Percentiles rank a stretch among this genome's conserved stretches.
phyloP scores from a whole-genome alignment of 495 filamentous ascomycete genomes.

The Trichoderma virens region DNA sequence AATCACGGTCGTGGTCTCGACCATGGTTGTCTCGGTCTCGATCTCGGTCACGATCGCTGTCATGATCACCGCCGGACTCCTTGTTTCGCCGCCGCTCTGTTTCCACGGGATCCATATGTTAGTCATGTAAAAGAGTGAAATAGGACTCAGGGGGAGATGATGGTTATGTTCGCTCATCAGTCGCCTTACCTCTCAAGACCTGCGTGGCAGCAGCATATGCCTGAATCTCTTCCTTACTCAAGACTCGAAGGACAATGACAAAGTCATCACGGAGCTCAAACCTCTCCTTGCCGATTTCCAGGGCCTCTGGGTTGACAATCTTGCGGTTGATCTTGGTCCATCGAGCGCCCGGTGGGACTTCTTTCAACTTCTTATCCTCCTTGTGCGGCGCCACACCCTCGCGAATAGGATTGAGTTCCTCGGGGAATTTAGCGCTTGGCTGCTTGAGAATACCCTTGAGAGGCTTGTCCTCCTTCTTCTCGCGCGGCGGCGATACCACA shows the following conservation, averaged over 20 bases:
- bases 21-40: slow-evolving; percentile 11
- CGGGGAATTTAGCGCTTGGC: slow-evolving; percentile 68
- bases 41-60: slow-evolving; percentile 7
- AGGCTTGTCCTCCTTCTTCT: slow-evolving; percentile 39
- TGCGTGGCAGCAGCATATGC: slow-evolving; percentile 67
- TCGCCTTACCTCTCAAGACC: slow-evolving; percentile 60
- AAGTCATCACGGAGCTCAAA: slow-evolving; percentile 75
- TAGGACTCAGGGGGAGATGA: no score
- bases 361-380: slow-evolving; percentile 64
- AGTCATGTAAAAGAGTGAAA: neutral
- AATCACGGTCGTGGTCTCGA: neutral
- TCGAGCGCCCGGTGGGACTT: slow-evolving; percentile 67
- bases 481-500: slow-evolving; percentile 47
- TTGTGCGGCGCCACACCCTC: slow-evolving; percentile 87
- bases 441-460: slow-evolving; percentile 69
- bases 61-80: slow-evolving; percentile 19
- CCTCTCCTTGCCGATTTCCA: slow-evolving; percentile 68
- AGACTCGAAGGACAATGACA: slow-evolving; percentile 74
- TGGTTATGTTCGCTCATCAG: neutral
- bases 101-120: neutral
- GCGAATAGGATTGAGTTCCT: slow-evolving; percentile 66
- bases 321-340: slow-evolving; percentile 86
- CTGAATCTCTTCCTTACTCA: slow-evolving; percentile 77
- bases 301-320: slow-evolving; percentile 73
- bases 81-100: slow-evolving; percentile 17